Evolutionary conservation across 768 basidiomycete species (phyloP).

Genomic region (Flagelloscypha sp.): DNA sequence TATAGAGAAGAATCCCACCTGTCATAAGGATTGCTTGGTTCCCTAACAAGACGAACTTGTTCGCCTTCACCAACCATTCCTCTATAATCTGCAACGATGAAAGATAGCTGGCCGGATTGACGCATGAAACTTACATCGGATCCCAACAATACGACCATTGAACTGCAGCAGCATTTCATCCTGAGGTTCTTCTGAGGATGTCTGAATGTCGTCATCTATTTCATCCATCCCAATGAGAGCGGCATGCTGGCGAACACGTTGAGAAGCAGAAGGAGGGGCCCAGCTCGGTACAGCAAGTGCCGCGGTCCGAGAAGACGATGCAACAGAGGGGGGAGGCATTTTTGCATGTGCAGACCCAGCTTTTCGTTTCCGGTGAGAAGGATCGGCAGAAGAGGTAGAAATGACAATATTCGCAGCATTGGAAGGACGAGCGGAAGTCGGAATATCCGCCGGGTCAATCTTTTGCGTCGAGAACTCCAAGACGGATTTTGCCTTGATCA

Average conservation of each 20-base stretch:
- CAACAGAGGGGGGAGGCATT: not conserved
- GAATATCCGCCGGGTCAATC: conserved; percentile 52
- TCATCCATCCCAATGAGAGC: too few species aligned
- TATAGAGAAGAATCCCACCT: conserved; percentile 26
- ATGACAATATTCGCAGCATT: conserved; percentile 7
- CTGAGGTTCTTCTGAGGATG: conserved; percentile 33
- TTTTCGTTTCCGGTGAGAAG: conserved; percentile 3
- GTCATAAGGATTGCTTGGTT: conserved; percentile 65
- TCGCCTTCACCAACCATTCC: conserved; percentile 78
- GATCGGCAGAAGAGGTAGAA: not conserved
- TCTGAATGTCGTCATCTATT: conserved; percentile 34
- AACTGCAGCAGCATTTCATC: conserved; percentile 66
- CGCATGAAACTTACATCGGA: conserved; percentile 46
- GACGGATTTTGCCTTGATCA: conserved; percentile 57
- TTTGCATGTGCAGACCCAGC: not conserved
- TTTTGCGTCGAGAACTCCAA: conserved; percentile 46
- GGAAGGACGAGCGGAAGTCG: conserved; percentile 29
- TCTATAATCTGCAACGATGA: conserved; percentile 13
- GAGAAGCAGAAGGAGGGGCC: not conserved
- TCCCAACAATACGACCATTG: conserved; percentile 62
- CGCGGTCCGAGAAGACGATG: not conserved
- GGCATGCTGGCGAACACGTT: too few species aligned
- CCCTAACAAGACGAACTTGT: conserved; percentile 58
- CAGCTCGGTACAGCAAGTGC: not conserved
- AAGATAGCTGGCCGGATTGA: not conserved